phyloP scores from a whole-genome alignment of 192 early-diverging fungal genomes.

The Bifiguratus adelaidae region DNA sequence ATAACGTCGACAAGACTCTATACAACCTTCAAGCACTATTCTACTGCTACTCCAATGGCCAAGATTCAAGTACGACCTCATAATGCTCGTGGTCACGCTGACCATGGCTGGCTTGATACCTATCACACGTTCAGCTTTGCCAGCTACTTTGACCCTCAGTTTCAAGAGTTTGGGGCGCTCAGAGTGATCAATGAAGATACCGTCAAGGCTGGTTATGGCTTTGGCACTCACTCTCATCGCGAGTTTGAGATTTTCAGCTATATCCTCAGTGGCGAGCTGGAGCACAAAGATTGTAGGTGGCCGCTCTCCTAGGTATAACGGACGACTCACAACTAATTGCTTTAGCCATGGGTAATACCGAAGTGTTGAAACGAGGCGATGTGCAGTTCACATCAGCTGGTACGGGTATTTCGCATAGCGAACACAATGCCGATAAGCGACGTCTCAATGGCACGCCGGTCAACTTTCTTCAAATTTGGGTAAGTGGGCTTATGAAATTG shows the following conservation, averaged over 20 bases:
- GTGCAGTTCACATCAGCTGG: conserved; percentile 32
- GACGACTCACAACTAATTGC: background rate
- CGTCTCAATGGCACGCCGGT: conserved; percentile 1
- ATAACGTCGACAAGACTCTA: too few relatives aligned
- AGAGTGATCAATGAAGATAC: conserved; percentile 33
- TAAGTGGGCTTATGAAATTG: background rate
- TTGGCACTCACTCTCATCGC: conserved; percentile 25
- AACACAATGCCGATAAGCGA: conserved; percentile 13
- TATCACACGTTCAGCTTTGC: conserved; percentile 36
- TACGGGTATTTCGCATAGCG: conserved; percentile 25
- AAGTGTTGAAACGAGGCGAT: conserved; percentile 17
- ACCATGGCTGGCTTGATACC: conserved; percentile 25
- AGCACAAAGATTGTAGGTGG: conserved; percentile 24
- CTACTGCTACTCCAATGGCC: too few relatives aligned
- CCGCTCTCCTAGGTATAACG: too few relatives aligned
- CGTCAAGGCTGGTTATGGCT: conserved; percentile 17
- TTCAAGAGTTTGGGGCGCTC: conserved; percentile 14
- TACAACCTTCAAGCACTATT: too few relatives aligned
- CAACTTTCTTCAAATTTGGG: conserved; percentile 26
- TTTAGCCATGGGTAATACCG: conserved; percentile 25
- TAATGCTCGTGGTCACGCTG: conserved; percentile 14
- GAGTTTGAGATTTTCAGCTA: conserved; percentile 32
- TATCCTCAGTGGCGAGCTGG: conserved; percentile 22
- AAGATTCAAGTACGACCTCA: conserved; percentile 7
- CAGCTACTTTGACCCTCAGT: conserved; percentile 22